Percentiles rank a stretch among this genome's conserved stretches.
These are phyloP conservation scores for Achaetomiella virescens DNA, from an alignment of 495 filamentous ascomycete genomes.

Conservation along the genomic window DNA sequence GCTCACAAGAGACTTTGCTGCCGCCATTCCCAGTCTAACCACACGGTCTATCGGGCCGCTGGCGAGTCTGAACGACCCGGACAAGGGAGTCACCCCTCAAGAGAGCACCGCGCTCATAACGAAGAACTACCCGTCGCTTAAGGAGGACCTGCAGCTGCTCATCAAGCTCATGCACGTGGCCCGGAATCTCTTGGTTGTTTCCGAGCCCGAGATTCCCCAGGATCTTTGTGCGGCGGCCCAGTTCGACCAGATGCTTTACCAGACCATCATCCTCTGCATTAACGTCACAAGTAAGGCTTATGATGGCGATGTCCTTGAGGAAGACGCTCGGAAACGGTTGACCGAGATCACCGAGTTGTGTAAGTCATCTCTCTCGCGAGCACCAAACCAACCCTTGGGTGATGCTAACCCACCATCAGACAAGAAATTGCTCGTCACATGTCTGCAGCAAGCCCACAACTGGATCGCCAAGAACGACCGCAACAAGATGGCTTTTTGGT, in stretches of 20 bases:
- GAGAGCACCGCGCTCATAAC: conserved; percentile 69
- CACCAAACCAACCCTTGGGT: neutral
- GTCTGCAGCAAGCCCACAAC: conserved; percentile 86
- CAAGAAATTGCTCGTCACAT: conserved; percentile 85
- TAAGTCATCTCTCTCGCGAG: too few relatives aligned
- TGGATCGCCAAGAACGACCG: conserved; percentile 87
- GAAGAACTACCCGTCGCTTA: conserved; percentile 64
- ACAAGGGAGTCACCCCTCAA: conserved; percentile 50
- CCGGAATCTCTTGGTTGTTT: conserved; percentile 75
- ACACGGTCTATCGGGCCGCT: conserved; percentile 35
- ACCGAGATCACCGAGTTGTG: conserved; percentile 52
- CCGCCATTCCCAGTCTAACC: conserved; percentile 33
- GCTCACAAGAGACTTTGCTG: conserved; percentile 40
- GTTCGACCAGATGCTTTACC: conserved; percentile 77
- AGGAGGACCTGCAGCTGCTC: conserved; percentile 75
- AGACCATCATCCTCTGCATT: conserved; percentile 75
- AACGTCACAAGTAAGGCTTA: conserved; percentile 85
- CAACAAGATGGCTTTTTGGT: conserved; percentile 86
- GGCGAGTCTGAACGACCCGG: conserved; percentile 27
- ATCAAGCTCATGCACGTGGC: conserved; percentile 82
- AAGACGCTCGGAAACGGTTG: conserved; percentile 42
- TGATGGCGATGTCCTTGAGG: conserved; percentile 77
- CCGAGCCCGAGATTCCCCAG: conserved; percentile 66
- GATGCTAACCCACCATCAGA: conserved; percentile 39
- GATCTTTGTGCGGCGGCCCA: conserved; percentile 74